A percentile compares a stretch with the other conserved stretches of the same genome.
Evolutionary conservation across 352 stramenopile genomes (phyloP).

Genomic region (Thalassiosira allenii): DNA sequence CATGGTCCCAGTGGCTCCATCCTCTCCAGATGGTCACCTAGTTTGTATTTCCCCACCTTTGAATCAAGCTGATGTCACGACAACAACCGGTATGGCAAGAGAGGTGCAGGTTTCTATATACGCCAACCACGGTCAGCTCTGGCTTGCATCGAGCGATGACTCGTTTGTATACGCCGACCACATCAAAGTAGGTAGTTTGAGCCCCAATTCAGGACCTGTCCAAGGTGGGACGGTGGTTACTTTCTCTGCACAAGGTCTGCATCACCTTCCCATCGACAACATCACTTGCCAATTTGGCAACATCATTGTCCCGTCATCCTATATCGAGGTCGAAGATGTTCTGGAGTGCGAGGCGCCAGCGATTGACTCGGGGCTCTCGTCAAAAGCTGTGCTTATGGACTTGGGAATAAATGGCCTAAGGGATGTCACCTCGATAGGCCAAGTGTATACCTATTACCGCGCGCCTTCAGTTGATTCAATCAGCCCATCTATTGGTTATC

Average conservation of each 20-base stretch:
- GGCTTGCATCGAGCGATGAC: constrained; percentile 49
- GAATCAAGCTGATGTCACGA: constrained; percentile 2
- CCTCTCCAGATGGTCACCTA: constrained; percentile 35
- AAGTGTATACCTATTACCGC: constrained; percentile 60
- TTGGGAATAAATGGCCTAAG: constrained; percentile 47
- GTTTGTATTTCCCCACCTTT: constrained; percentile 45
- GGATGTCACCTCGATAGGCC: constrained; percentile 47
- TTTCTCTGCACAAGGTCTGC: constrained; percentile 30
- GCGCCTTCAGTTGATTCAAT: constrained; percentile 37
- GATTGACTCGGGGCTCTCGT: constrained; percentile 5
- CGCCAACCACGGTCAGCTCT: constrained; percentile 47
- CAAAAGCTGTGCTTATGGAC: constrained; percentile 45
- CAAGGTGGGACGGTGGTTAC: constrained; percentile 52
- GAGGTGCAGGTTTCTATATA: constrained; percentile 41
- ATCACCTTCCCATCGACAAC: constrained; percentile 23
- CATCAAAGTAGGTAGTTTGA: constrained; percentile 47
- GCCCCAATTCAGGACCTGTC: constrained; percentile 52
- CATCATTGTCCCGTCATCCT: constrained; percentile 28
- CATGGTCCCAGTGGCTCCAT: constrained; percentile 24
- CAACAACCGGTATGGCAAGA: neutral
- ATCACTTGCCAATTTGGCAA: constrained; percentile 65
- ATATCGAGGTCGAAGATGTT: constrained; percentile 21
- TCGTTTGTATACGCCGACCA: constrained; percentile 51
- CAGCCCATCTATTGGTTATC: constrained; percentile 54
- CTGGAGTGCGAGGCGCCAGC: constrained; percentile 46